A percentile compares a stretch with the other conserved stretches of the same genome.
These are phyloP conservation scores for Helianthus annuus DNA, from an alignment of 129 eudicot species.

Conservation along the genomic window DNA sequence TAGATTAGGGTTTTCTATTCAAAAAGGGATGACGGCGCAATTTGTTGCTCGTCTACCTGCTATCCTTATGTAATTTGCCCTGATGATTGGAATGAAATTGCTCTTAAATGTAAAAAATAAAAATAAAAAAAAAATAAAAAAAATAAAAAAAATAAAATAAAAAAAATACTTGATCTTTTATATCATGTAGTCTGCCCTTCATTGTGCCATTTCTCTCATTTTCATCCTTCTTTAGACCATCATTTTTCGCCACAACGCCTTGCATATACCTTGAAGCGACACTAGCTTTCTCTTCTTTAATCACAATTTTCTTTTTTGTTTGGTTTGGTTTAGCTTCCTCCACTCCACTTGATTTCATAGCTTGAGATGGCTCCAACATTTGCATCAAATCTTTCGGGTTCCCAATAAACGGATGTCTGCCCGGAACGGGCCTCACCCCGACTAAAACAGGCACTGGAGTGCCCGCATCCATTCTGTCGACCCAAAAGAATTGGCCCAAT, in stretches of 20 bases:
- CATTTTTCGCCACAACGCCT: slow-evolving; percentile 45
- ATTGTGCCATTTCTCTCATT: slow-evolving; percentile 37
- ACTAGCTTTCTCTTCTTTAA: slow-evolving; percentile 75
- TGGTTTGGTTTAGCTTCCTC: slow-evolving; percentile 42
- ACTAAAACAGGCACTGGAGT: slow-evolving; percentile 74
- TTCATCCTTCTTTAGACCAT: slow-evolving; percentile 37
- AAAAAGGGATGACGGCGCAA: no score
- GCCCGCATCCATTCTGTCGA: slow-evolving; percentile 73
- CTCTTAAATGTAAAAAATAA: no score
- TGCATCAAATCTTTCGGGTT: slow-evolving; percentile 94
- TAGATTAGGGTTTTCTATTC: no score
- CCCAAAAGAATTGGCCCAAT: slow-evolving; percentile 89
- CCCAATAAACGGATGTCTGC: slow-evolving; percentile 79
- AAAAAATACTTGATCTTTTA: slow-evolving; percentile 75
- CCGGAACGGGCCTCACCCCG: slow-evolving; percentile 85
- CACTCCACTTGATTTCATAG: slow-evolving; percentile 31
- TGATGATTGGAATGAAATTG: no score
- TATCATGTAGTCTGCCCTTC: slow-evolving; percentile 51
- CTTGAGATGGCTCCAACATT: slow-evolving; percentile 69
- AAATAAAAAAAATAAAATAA: no score
- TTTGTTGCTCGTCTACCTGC: no score
- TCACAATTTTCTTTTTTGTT: slow-evolving; percentile 59
- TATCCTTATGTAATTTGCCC: no score
- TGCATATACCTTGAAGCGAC: slow-evolving; percentile 97
- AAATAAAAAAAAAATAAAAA: no score